Evolutionary conservation across 352 stramenopile species (phyloP).

Genomic region (Globisporangium middletonii): DNA sequence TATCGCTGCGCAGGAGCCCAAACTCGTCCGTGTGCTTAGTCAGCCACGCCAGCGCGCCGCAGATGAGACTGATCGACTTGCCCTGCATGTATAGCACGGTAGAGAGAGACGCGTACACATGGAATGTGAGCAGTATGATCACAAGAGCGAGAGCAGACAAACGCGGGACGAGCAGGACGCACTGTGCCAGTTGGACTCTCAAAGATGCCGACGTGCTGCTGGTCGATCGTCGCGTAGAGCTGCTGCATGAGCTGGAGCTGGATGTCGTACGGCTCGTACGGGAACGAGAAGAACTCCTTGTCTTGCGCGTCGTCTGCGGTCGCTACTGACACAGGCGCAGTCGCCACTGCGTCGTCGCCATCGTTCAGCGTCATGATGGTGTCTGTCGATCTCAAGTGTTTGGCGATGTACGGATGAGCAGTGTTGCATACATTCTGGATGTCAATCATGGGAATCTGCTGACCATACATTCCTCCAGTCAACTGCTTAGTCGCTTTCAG

Average conservation of each 20-base stretch:
- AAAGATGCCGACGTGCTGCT: slow-evolving; percentile 85
- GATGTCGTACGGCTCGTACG: slow-evolving; percentile 88
- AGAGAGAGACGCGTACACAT: background rate
- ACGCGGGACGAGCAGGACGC: background rate
- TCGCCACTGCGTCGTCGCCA: background rate
- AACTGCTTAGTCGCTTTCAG: no score
- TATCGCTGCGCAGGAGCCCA: slow-evolving; percentile 29
- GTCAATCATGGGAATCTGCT: no score
- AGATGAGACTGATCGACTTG: slow-evolving; percentile 92
- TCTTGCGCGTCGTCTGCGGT: slow-evolving; percentile 17
- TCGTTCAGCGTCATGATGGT: background rate
- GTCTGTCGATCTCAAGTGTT: no score
- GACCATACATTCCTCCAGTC: no score
- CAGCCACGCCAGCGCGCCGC: slow-evolving; percentile 83
- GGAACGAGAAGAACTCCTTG: slow-evolving; percentile 80
- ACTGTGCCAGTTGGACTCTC: slow-evolving; percentile 90
- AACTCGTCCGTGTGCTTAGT: slow-evolving; percentile 65
- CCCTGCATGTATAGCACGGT: slow-evolving; percentile 29
- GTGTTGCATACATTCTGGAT: no score
- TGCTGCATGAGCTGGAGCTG: slow-evolving; percentile 87
- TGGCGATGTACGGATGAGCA: no score
- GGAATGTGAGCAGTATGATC: background rate
- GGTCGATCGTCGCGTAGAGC: slow-evolving; percentile 79
- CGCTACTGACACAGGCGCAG: background rate
- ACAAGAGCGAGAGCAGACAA: background rate